Evolutionary conservation across 2,329 filamentous ascomycete genomes (phyloP).

Genomic region (Fusarium protoensiforme): DNA sequence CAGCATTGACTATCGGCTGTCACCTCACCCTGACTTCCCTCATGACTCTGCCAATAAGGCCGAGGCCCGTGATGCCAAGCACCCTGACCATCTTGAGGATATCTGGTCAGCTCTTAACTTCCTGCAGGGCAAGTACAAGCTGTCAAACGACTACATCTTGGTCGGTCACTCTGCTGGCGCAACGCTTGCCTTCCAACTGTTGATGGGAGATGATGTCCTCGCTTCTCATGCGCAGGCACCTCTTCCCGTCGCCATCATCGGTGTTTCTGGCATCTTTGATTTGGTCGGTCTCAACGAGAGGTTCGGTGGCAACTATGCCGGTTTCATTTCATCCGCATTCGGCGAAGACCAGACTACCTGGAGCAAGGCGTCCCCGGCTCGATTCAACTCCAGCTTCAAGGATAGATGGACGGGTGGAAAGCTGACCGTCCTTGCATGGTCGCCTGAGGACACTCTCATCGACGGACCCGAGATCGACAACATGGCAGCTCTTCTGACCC

Average conservation of each 20-base stretch:
- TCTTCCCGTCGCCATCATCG: conserved; percentile 65
- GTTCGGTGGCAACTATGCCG: conserved; percentile 61
- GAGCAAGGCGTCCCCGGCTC: conserved; percentile 66
- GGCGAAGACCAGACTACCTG: conserved; percentile 62
- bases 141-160: conserved; percentile 64
- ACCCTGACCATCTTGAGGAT: conserved; percentile 71
- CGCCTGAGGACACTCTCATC: conserved; percentile 61
- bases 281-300: conserved; percentile 64
- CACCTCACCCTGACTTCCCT: conserved; percentile 59
- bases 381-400: conserved; percentile 54
- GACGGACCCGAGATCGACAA: conserved; percentile 67
- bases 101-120: conserved; percentile 62
- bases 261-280: conserved; percentile 75
- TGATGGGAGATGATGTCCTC: conserved; percentile 56
- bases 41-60: conserved; percentile 43
- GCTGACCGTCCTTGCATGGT: conserved; percentile 57
- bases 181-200: conserved; percentile 70
- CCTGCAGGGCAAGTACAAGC: conserved; percentile 57
- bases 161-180: conserved; percentile 73
- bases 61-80: conserved; percentile 57
- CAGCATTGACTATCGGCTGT: conserved; percentile 72
- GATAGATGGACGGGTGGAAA: conserved; percentile 50
- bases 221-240: conserved; percentile 42
- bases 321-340: conserved; percentile 71
- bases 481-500: conserved; percentile 61